phyloP scores from a whole-genome alignment of 2,329 filamentous ascomycete genomes.

The Colletotrichum horii region DNA sequence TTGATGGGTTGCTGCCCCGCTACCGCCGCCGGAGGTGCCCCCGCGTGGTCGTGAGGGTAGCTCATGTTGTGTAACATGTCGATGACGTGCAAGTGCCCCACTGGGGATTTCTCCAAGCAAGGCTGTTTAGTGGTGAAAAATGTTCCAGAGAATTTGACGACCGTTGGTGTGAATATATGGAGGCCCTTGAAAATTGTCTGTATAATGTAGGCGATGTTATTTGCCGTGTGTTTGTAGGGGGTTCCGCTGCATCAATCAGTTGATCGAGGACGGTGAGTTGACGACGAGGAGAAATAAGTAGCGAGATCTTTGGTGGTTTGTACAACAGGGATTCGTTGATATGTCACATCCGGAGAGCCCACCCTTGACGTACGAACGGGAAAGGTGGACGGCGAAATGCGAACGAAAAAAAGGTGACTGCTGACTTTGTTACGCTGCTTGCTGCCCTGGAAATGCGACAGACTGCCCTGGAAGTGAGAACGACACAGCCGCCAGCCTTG shows the following conservation, averaged over 20 bases:
- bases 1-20: conserved; percentile 3
- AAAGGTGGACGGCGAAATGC: background rate
- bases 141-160: background rate
- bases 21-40: background rate
- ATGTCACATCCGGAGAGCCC: background rate
- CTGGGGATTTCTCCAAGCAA: background rate
- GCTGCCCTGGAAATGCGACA: background rate
- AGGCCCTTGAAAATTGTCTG: background rate
- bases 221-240: background rate
- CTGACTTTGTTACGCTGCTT: background rate
- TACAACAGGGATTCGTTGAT: background rate
- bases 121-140: too few relatives aligned
- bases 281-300: background rate
- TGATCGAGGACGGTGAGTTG: background rate
- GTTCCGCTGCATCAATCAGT: background rate
- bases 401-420: background rate
- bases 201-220: background rate
- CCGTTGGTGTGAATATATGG: background rate
- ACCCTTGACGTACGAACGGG: background rate
- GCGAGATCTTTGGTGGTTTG: background rate
- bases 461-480: background rate
- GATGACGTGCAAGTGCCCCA: background rate
- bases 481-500: background rate
- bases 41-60: conserved; percentile 26
- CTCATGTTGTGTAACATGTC: conserved; percentile 30